These are phyloP conservation scores for Ophiostoma ips DNA, from an alignment of 2,329 filamentous ascomycete genomes.

Conservation along the genomic window DNA sequence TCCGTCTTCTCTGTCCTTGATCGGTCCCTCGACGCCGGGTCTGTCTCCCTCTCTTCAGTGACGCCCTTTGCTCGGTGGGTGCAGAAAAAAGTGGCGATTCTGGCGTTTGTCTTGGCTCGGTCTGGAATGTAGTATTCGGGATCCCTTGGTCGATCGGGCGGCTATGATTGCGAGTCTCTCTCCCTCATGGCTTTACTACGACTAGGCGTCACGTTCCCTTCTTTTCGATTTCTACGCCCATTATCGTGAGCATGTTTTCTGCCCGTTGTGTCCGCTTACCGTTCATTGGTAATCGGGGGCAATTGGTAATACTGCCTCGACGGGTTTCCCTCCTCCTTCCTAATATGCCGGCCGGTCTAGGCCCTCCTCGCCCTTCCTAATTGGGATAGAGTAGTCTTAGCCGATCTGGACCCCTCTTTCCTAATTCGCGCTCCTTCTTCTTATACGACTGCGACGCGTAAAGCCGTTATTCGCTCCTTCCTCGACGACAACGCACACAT, in stretches of 20 bases:
- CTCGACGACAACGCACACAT: background rate
- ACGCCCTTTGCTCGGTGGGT: background rate
- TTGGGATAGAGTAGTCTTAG: conserved; percentile 5
- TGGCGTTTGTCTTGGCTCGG: background rate
- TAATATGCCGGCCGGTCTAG: background rate
- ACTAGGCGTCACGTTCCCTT: background rate
- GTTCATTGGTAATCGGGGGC: too few relatives aligned
- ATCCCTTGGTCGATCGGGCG: background rate
- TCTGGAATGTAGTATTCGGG: conserved; percentile 3
- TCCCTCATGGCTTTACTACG: background rate
- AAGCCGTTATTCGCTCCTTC: background rate
- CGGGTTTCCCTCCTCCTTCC: too few relatives aligned
- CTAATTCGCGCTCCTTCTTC: background rate
- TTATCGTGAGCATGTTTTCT: background rate
- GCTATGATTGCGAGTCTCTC: conserved; percentile 1
- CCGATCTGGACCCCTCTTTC: background rate
- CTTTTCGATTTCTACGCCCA: too few relatives aligned
- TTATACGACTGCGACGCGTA: background rate
- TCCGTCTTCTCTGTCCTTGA: background rate
- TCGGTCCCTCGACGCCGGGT: background rate
- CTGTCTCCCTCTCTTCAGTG: conserved; percentile 6
- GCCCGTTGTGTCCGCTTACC: background rate
- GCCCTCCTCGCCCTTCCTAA: conserved; percentile 6
- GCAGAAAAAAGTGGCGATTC: conserved; percentile 1
- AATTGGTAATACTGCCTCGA: too few relatives aligned